phyloP scores from a whole-genome alignment of 176 grass and related monocot genomes.

The Oryza punctata region DNA sequence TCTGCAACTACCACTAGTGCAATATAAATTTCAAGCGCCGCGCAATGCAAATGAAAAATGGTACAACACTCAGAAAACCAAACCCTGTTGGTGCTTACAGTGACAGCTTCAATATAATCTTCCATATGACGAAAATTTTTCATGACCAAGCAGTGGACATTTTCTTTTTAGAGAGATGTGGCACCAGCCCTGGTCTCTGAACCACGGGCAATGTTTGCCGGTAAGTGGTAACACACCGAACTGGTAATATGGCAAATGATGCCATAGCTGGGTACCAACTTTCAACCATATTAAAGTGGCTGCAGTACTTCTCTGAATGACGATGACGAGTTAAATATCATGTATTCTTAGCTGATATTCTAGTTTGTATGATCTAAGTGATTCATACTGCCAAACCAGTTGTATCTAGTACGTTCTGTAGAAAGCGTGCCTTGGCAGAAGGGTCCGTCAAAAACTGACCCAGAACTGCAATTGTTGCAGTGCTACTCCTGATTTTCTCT shows the following conservation, averaged over 20 bases:
- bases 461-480: constrained; percentile 81
- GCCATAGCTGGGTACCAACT: constrained; percentile 8
- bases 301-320: neutral
- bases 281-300: neutral
- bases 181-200: neutral
- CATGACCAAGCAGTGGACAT: neutral
- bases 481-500: constrained; percentile 93
- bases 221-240: neutral
- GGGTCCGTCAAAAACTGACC: constrained; percentile 71
- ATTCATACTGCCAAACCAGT: constrained; percentile 36
- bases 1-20: neutral
- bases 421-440: constrained; percentile 58
- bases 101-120: constrained; percentile 22
- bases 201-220: neutral
- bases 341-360: neutral
- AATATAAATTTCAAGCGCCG: constrained; percentile 8
- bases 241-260: constrained; percentile 12
- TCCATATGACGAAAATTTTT: neutral
- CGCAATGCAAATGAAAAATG: constrained; percentile 36
- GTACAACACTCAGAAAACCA: constrained; percentile 51
- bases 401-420: constrained; percentile 55
- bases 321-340: neutral
- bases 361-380: neutral
- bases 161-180: neutral
- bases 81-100: constrained; percentile 15